Evolutionary conservation across 116 monocot genomes (phyloP).

Genomic region (Dioscorea cayenensis): DNA sequence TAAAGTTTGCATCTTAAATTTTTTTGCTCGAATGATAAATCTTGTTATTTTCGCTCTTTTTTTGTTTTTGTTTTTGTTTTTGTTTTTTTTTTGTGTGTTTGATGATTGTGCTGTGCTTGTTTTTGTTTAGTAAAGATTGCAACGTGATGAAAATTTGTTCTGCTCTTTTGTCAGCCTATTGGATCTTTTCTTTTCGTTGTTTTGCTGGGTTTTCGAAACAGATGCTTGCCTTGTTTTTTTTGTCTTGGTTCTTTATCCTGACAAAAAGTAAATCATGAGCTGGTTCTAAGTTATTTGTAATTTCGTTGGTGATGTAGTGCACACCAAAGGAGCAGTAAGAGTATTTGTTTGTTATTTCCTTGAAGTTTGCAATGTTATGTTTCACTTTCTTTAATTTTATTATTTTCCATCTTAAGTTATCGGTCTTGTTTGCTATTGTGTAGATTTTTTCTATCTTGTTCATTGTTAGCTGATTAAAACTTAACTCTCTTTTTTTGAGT

Average conservation of each 20-base stretch:
- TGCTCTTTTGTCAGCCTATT: neutral
- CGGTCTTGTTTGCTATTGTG: too few species aligned
- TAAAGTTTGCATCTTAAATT: neutral
- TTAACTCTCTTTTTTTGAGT: neutral
- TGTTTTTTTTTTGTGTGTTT: neutral
- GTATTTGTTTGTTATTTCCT: too few species aligned
- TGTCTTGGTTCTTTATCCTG: neutral
- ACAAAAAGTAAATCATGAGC: neutral
- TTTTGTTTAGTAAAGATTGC: neutral
- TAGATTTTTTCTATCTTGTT: neutral
- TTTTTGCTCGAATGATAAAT: neutral
- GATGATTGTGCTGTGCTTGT: slow-evolving; percentile 4
- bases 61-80: slow-evolving; percentile 2
- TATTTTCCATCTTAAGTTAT: too few species aligned
- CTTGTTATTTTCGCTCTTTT: neutral
- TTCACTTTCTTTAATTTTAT: too few species aligned
- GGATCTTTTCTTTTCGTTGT: neutral
- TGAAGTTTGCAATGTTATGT: too few species aligned
- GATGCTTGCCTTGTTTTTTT: neutral
- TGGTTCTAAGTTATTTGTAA: too few species aligned
- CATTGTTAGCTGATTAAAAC: neutral
- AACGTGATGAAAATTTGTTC: neutral
- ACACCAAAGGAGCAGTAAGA: too few species aligned
- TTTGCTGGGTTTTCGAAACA: neutral
- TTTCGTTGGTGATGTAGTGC: too few species aligned